phyloP scores from a whole-genome alignment of 1,284 basidiomycete genomes.

The Porogramme epimiltina region DNA sequence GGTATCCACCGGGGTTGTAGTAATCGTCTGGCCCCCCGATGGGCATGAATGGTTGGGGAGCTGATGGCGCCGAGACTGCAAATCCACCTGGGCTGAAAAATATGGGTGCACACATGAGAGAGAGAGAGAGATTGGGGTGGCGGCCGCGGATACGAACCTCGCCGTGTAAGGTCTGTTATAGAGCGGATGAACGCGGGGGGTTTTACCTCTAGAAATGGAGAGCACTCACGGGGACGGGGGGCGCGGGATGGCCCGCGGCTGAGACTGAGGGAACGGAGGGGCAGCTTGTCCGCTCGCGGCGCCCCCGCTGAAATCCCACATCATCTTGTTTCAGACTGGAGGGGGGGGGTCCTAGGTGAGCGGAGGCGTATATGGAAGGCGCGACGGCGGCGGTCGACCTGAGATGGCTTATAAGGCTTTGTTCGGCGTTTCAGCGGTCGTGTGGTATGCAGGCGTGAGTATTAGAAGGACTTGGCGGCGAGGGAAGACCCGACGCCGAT shows the following conservation, averaged over 20 bases:
- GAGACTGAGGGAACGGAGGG: conserved; percentile 10
- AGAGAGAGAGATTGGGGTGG: too few species aligned
- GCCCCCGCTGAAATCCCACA: conserved; percentile 26
- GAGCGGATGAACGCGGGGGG: background rate
- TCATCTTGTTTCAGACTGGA: conserved; percentile 13
- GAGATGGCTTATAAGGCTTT: conserved; percentile 19
- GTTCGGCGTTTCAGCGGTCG: conserved; percentile 9
- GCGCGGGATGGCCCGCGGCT: conserved; percentile 6
- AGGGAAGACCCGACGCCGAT: conserved; percentile 12
- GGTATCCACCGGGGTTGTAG: background rate
- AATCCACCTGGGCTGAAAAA: conserved; percentile 15
- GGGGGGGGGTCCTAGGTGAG: conserved; percentile 5
- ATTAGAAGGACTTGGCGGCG: conserved; percentile 12
- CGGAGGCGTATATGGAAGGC: conserved; percentile 12
- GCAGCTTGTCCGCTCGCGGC: conserved; percentile 12
- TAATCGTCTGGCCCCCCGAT: conserved; percentile 12
- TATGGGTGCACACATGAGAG: conserved; percentile 4
- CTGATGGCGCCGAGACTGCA: conserved; percentile 5
- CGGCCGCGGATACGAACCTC: too few species aligned
- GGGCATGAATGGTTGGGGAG: conserved; percentile 21
- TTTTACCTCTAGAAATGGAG: background rate
- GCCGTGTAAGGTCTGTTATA: conserved; percentile 5
- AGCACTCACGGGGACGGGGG: conserved; percentile 11
- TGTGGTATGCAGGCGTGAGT: background rate
- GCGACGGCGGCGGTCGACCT: conserved; percentile 14